Base-by-base conservation (phyloP, 2,329 filamentous ascomycete genomes). In the Dryadomyces sulphureus region DNA sequence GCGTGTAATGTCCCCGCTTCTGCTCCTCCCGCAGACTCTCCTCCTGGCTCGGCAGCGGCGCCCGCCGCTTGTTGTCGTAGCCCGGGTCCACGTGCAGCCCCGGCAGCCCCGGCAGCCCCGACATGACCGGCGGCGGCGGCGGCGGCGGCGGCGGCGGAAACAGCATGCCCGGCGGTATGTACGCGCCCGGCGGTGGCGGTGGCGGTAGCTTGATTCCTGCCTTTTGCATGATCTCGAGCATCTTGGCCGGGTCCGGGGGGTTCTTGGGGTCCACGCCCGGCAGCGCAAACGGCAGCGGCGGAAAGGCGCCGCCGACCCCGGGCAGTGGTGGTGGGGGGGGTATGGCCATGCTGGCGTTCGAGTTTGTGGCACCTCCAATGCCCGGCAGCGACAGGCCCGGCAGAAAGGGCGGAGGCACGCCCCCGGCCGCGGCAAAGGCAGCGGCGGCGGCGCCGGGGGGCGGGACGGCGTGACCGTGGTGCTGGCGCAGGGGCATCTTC, bases 11-110 rank as follows among this genome's bases (percentile, higher is more conserved):
- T 4, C 77, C 77, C 45, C 68, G 68, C 47, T 73, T 73, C 68
- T 90, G 86, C 62, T 90, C 84, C 60, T 81, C 77, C 54, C 80
- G 75, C 54, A 93, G 63, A 54, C 84, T 89, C 59, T 92, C 87
- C 57, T 84, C 78, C 62, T 93, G 87, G 58, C 84, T 89, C 0
- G 87, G 87, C 38, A 94, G 63, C 8, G 84, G 86, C 6, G 74
- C 84, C 50, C 80, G 66, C 53, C 67, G 71, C 17, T 77, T 60
- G 40, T 59, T 59, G 20, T 60, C 65, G 5, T 63, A 59, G n/a
- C n/a, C n/a, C 12, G 60, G 62, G 48, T 62, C 57, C 48, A 54
- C 53, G 48, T 61, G 57, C 49, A 55, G 44, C 48, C 58, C 35
- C 51, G 61, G 59, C 19, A 65, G 62, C 14, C 34, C 27, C 27